Evolutionary conservation across 768 basidiomycete species (phyloP), one percentile per base, ranked within the genome.

Genomic region (Galerina sulciceps): DNA sequence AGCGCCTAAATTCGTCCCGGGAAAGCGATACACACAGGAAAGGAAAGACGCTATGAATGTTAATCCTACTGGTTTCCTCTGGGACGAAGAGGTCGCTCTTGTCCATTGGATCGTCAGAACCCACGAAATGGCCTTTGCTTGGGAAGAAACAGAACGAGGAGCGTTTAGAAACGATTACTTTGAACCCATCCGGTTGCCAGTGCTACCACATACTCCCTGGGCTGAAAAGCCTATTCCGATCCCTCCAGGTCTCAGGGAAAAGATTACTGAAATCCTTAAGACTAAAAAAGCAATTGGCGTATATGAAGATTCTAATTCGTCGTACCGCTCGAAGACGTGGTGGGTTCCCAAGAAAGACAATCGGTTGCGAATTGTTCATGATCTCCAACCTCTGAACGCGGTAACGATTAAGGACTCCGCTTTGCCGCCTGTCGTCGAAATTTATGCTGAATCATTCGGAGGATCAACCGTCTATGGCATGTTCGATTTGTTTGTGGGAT

Each of bases 101-200:
- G 58, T 73, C 0, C 63, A 73, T n/a, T 66, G 75, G 4, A 46
- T 79, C 2, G 55, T 80, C 9, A 50, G 31, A 4, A 40, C 67
- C 0, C 72, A 79, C 17, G 67, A 79, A 40, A 15, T 56, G 0
- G 74, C 67, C 0, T 71, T 83, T 23, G 73, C 79, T 0, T 75
- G 70, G 55, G 42, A 61, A n/a, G 69, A 75, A 48, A 49, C 52
- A 1, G 73, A 76, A 42, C 65, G 65, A 45, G 72, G 70, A 26
- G 66, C 53, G 22, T 71, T 73, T 40, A 52, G 41, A 2, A 53
- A 60, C 1, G 67, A 70, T 3, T 71, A 66, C 42, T 70, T 71
- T 41, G 59, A 63, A 10, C 69, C 65, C 0, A 58, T 71, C 0
- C 48, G 58, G 0, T 68, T 70, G 5, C 71, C 69, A 2, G 67